These are phyloP conservation scores for Amborella trichopoda DNA, from an alignment of 164 flowering plant genomes.

Conservation along the genomic window DNA sequence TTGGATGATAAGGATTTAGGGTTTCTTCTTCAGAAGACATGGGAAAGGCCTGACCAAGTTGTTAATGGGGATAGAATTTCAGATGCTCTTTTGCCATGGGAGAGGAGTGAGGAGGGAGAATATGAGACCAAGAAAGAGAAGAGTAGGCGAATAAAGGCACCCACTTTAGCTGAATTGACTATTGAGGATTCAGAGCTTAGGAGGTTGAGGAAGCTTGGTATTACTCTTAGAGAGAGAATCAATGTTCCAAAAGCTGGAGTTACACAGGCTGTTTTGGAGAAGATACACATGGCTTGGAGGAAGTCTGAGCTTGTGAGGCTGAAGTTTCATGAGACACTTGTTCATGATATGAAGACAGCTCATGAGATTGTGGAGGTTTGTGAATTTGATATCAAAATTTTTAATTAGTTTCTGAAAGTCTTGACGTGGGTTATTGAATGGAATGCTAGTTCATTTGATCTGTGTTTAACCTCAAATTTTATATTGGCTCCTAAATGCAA, in stretches of 20 bases:
- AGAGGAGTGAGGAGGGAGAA: constrained; percentile 32
- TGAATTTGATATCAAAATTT: no score
- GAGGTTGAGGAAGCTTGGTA: constrained; percentile 74
- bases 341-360: constrained; percentile 79
- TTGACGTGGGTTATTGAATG: no score
- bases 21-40: constrained; percentile 68
- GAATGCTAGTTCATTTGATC: no score
- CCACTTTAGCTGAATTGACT: constrained; percentile 82
- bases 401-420: no score
- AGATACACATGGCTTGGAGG: constrained; percentile 84
- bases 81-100: constrained; percentile 68
- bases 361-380: constrained; percentile 87
- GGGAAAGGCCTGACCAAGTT: constrained; percentile 65
- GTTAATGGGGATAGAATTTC: constrained; percentile 23
- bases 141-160: constrained; percentile 30
- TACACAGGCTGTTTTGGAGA: constrained; percentile 65
- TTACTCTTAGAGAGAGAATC: constrained; percentile 66
- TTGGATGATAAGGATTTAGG: constrained; percentile 63
- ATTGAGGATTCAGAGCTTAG: constrained; percentile 73
- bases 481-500: no score
- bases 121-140: constrained; percentile 31
- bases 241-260: constrained; percentile 85
- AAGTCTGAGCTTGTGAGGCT: constrained; percentile 81
- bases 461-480: no score
- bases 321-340: constrained; percentile 85